These are phyloP conservation scores for Xylariaceae sp. DNA, from an alignment of 2,329 filamentous ascomycete genomes.

Conservation along the genomic window DNA sequence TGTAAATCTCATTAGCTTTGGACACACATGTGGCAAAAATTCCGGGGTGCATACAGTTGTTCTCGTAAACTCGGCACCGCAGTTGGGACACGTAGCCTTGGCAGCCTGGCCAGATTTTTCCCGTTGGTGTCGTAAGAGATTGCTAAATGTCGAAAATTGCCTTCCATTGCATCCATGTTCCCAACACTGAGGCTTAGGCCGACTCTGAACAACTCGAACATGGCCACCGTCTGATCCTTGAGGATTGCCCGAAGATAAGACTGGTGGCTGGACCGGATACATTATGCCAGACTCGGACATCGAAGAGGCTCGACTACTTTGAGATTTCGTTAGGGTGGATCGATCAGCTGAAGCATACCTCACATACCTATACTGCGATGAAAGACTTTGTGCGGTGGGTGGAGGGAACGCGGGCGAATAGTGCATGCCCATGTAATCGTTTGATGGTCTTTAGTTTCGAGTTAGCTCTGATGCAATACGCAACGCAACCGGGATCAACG, in stretches of 20 bases:
- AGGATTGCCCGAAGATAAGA: conserved; percentile 35
- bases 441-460: conserved; percentile 18
- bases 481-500: conserved; percentile 7
- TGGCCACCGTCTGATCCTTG: conserved; percentile 42
- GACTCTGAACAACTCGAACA: conserved; percentile 69
- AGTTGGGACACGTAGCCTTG: conserved; percentile 87
- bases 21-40: background rate
- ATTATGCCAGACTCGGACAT: conserved; percentile 43
- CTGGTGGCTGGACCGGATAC: conserved; percentile 41
- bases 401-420: conserved; percentile 39
- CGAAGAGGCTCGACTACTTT: conserved; percentile 39
- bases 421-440: conserved; percentile 45
- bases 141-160: conserved; percentile 95
- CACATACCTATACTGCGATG: conserved; percentile 41
- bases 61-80: conserved; percentile 88
- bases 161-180: conserved; percentile 95
- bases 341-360: background rate
- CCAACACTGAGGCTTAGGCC: conserved; percentile 95
- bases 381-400: conserved; percentile 28
- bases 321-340: conserved; percentile 1
- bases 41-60: conserved; percentile 49
- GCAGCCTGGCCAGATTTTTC: conserved; percentile 90
- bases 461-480: conserved; percentile 22
- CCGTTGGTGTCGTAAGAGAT: conserved; percentile 84
- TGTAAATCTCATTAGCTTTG: conserved; percentile 36